Evolutionary conservation across 192 early-diverging fungal genomes (phyloP).

Genomic region (Coemansia erecta): DNA sequence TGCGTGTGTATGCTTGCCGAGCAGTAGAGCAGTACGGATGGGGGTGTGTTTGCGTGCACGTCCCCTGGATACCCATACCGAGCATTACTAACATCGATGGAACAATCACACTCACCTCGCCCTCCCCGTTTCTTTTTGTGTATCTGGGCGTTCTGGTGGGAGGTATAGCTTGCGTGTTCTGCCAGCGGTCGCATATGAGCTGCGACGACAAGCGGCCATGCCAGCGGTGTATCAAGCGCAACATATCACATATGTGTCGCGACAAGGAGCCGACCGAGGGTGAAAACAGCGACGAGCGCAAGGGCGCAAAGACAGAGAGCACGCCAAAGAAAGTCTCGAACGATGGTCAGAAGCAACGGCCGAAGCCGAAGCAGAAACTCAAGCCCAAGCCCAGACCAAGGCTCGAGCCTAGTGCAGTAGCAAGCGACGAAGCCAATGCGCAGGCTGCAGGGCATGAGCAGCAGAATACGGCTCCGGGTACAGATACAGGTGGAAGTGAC

Average conservation of each 20-base stretch:
- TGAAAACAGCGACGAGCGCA: slow-evolving; percentile 4
- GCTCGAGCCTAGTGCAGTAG: no score
- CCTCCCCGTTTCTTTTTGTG: neutral
- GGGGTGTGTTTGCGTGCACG: no score
- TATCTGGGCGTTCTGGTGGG: neutral
- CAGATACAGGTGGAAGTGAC: neutral
- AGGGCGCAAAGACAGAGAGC: neutral
- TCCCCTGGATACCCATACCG: no score
- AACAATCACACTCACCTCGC: no score
- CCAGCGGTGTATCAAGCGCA: slow-evolving; percentile 91
- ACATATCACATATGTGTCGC: slow-evolving; percentile 90
- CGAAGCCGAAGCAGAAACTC: neutral
- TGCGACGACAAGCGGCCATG: slow-evolving; percentile 92
- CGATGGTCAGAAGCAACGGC: neutral
- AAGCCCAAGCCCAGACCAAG: neutral
- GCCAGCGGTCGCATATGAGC: slow-evolving; percentile 94
- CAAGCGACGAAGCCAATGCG: no score
- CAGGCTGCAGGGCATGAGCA: slow-evolving; percentile 10
- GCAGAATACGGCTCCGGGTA: no score
- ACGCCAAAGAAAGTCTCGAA: neutral
- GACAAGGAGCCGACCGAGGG: slow-evolving; percentile 63
- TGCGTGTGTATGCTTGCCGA: no score
- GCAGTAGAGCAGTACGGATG: no score
- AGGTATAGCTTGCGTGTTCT: slow-evolving; percentile 87
- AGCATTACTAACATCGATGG: no score